Percentiles rank a stretch among this genome's conserved stretches.
phyloP scores from a whole-genome alignment of 352 stramenopile species.

The Phytopythium cucurbitacearum region DNA sequence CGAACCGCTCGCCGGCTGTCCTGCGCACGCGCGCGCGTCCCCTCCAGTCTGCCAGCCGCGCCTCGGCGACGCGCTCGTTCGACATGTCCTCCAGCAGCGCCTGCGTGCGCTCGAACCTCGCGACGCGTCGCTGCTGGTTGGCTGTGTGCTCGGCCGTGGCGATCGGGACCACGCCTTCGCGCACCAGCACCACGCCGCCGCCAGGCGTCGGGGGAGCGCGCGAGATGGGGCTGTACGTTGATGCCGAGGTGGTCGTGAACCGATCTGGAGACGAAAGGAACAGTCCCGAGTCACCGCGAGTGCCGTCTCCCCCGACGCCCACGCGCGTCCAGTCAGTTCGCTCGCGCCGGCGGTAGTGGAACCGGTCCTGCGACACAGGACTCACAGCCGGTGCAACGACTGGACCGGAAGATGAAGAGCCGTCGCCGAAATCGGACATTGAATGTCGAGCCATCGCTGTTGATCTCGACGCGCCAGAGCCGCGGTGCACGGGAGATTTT shows the following conservation, averaged over 20 bases:
- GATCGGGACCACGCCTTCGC: slow-evolving; percentile 18
- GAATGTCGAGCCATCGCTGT: neutral
- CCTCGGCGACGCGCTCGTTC: slow-evolving; percentile 18
- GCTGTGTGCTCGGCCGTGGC: slow-evolving; percentile 30
- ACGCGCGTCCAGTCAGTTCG: slow-evolving; percentile 76
- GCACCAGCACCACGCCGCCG: slow-evolving; percentile 10
- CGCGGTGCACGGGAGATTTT: neutral
- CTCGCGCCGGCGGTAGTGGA: slow-evolving; percentile 45
- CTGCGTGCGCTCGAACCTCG: slow-evolving; percentile 43
- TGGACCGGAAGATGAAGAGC: slow-evolving; percentile 4
- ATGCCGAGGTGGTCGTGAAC: slow-evolving; percentile 48
- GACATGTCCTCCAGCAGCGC: slow-evolving; percentile 28
- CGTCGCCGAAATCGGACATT: no score
- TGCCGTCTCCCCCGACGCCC: slow-evolving; percentile 64
- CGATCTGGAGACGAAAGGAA: slow-evolving; percentile 38
- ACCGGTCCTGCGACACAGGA: slow-evolving; percentile 45
- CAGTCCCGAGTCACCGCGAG: slow-evolving; percentile 32
- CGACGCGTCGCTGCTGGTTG: slow-evolving; percentile 24
- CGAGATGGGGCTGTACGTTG: slow-evolving; percentile 49
- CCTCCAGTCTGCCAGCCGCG: slow-evolving; percentile 51
- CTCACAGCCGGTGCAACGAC: slow-evolving; percentile 19
- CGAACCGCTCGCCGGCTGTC: slow-evolving; percentile 40
- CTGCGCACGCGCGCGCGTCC: slow-evolving; percentile 42
- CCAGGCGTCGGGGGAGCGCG: slow-evolving; percentile 19
- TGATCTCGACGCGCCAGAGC: neutral